Conservation (phyloP, 345 rosid species). For the Dovyalis caffra region DNA sequence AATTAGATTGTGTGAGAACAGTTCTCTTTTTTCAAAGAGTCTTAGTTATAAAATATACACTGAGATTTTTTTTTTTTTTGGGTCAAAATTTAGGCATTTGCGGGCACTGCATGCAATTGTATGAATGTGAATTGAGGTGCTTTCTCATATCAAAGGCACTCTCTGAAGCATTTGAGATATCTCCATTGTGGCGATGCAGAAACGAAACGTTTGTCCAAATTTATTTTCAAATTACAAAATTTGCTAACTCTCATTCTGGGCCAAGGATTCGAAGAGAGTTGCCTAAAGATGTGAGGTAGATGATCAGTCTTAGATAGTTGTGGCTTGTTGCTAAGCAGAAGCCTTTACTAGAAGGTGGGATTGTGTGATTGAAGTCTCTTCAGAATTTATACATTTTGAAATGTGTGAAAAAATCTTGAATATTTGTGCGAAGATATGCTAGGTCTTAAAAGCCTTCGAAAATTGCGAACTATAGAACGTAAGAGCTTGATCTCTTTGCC, state of each 20-base stretch:
- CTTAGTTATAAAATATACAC: constrained; percentile 6
- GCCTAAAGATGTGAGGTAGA: constrained; percentile 12
- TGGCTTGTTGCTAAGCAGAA: constrained; percentile 20
- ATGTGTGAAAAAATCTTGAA: constrained; percentile 23
- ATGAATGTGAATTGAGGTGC: too few species aligned
- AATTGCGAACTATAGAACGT: constrained; percentile 1
- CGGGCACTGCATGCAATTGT: too few species aligned
- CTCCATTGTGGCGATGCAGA: not conserved
- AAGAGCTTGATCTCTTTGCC: not conserved
- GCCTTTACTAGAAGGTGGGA: constrained; percentile 12
- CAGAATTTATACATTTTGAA: constrained; percentile 4
- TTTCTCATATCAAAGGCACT: too few species aligned
- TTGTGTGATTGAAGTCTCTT: constrained; percentile 25
- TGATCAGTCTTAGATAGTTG: constrained; percentile 26
- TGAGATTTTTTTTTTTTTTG: not conserved
- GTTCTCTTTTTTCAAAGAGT: constrained; percentile 9
- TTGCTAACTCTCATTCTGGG: constrained; percentile 23
- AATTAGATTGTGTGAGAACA: constrained; percentile 9
- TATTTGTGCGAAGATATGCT: constrained; percentile 15
- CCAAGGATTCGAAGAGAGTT: constrained; percentile 20
- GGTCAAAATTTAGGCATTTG: constrained; percentile 14
- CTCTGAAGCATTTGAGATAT: constrained; percentile 36
- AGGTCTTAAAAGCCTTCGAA: constrained; percentile 15
- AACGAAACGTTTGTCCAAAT: constrained; percentile 21
- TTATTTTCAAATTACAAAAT: constrained; percentile 23